phyloP scores from a whole-genome alignment of 345 rosid species.

The Salix viminalis region DNA sequence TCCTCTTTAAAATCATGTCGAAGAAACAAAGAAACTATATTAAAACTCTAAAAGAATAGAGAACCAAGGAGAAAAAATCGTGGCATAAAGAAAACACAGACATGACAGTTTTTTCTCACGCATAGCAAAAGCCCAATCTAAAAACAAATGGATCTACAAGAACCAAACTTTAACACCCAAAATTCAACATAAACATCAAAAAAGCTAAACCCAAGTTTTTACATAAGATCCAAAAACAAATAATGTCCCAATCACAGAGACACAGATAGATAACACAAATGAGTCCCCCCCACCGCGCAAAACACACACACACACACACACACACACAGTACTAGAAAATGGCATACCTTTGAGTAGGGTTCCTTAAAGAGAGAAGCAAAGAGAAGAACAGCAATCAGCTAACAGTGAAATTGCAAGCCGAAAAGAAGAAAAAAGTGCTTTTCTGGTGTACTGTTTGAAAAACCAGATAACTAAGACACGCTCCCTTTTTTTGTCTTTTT shows the following conservation, averaged over 20 bases:
- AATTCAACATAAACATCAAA: not conserved
- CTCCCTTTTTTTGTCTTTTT: no score
- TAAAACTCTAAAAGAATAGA: not conserved
- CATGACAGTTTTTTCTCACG: conserved; percentile 2
- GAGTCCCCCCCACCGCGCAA: not conserved
- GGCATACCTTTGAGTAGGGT: conserved; percentile 30
- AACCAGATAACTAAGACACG: not conserved
- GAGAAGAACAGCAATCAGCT: not conserved
- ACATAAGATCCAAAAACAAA: conserved; percentile 37
- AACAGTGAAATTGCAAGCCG: not conserved
- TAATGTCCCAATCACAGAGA: not conserved
- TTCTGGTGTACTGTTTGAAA: not conserved
- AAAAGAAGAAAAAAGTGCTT: not conserved
- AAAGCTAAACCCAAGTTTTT: conserved; percentile 12
- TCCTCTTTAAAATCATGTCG: not conserved
- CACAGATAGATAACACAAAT: not conserved
- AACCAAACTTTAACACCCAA: conserved; percentile 1
- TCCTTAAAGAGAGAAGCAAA: not conserved
- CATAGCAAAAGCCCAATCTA: not conserved
- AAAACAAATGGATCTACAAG: conserved; percentile 37
- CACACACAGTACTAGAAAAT: not conserved
- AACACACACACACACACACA: not conserved
- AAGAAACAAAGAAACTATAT: not conserved
- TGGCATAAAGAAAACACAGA: not conserved
- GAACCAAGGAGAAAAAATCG: not conserved